Conservation (phyloP, 192 early-diverging fungal genomes). For the Phlyctochytrium bullatum region DNA sequence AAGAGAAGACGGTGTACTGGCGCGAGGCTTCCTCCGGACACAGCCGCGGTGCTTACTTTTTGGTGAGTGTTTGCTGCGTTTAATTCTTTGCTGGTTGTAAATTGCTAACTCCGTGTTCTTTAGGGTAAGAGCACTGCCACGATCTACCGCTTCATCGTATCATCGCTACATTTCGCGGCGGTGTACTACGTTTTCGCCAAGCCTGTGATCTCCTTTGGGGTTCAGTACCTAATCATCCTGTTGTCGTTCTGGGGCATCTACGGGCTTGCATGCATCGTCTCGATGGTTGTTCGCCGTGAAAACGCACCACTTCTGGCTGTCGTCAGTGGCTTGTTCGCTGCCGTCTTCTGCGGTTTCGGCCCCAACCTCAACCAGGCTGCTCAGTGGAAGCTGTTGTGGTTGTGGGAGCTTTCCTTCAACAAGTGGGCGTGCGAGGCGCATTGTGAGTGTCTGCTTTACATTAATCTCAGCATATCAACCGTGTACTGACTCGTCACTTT, state of each 20-base stretch:
- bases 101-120: conserved; percentile 10
- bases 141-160: conserved; percentile 38
- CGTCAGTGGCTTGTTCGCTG: conserved; percentile 38
- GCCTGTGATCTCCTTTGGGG: conserved; percentile 28
- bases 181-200: conserved; percentile 36
- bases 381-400: conserved; percentile 36
- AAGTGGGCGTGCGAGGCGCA: conserved; percentile 47
- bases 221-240: conserved; percentile 35
- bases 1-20: conserved; percentile 51
- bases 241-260: conserved; percentile 49
- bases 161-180: conserved; percentile 43
- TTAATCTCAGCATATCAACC: neutral
- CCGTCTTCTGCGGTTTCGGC: conserved; percentile 52
- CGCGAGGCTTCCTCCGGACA: conserved; percentile 49
- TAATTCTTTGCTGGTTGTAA: conserved; percentile 8
- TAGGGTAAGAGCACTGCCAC: conserved; percentile 43
- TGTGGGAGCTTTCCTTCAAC: conserved; percentile 38
- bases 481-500: neutral
- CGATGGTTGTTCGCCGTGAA: conserved; percentile 36
- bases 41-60: conserved; percentile 23
- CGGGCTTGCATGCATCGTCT: conserved; percentile 43
- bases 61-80: conserved; percentile 17
- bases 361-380: conserved; percentile 35
- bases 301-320: conserved; percentile 41
- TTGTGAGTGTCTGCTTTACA: conserved; percentile 13